These are phyloP conservation scores for Capsicum rhomboideum DNA, from an alignment of 257 asterid genomes.

Conservation along the genomic window DNA sequence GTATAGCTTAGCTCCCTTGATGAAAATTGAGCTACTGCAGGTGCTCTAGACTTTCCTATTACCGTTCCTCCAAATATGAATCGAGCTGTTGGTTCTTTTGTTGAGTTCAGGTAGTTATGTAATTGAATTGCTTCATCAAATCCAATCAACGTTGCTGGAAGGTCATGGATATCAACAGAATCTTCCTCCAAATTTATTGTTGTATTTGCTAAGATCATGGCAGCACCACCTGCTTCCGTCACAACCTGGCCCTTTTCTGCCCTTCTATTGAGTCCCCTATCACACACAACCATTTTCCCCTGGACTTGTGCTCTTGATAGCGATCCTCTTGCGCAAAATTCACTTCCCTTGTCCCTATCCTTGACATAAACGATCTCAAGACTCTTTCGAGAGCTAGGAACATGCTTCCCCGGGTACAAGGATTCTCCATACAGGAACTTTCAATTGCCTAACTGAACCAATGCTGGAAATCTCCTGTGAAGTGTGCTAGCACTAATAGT, in stretches of 20 bases:
- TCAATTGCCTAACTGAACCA: slow-evolving; percentile 57
- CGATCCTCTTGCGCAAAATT: slow-evolving; percentile 65
- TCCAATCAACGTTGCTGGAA: slow-evolving; percentile 76
- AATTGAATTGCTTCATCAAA: slow-evolving; percentile 47
- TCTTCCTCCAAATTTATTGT: slow-evolving; percentile 73
- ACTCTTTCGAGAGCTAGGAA: slow-evolving; percentile 34
- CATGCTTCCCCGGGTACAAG: slow-evolving; percentile 55
- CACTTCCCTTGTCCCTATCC: slow-evolving; percentile 53
- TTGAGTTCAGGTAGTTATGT: slow-evolving; percentile 50
- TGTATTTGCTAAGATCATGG: slow-evolving; percentile 71
- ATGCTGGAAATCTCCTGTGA: slow-evolving; percentile 67
- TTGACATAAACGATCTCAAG: slow-evolving; percentile 56
- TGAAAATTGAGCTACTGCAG: slow-evolving; percentile 81
- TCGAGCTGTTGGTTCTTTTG: slow-evolving; percentile 45
- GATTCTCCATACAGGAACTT: slow-evolving; percentile 69
- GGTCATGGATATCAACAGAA: slow-evolving; percentile 72
- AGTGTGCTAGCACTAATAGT: slow-evolving; percentile 90
- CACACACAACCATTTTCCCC: slow-evolving; percentile 82
- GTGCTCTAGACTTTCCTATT: slow-evolving; percentile 62
- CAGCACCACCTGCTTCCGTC: slow-evolving; percentile 76
- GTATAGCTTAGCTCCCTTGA: slow-evolving; percentile 84
- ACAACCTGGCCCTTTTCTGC: slow-evolving; percentile 87
- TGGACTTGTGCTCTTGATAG: slow-evolving; percentile 42
- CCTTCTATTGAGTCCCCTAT: slow-evolving; percentile 79
- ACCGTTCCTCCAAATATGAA: slow-evolving; percentile 69